Conservation (phyloP, 345 rosid genomes). For the Eucalyptus polyanthemos region DNA sequence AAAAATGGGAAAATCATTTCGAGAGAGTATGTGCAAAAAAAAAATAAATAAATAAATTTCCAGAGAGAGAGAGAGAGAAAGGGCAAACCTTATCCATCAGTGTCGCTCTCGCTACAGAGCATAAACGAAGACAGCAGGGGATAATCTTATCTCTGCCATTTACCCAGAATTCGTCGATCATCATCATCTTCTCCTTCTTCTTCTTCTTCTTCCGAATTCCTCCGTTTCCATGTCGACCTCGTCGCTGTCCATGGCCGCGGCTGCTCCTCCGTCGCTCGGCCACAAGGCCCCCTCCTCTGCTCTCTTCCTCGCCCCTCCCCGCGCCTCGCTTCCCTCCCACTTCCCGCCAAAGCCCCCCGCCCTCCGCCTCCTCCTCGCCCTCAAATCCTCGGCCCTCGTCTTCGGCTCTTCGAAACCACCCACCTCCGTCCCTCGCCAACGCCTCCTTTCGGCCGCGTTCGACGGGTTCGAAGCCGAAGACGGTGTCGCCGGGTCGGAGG, state of each 20-base stretch:
- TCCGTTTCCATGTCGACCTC: constrained; percentile 15
- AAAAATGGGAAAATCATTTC: too few species aligned
- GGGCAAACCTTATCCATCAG: background rate
- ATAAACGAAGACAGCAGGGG: background rate
- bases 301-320: background rate
- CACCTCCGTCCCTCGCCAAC: constrained; percentile 1
- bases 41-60: too few species aligned
- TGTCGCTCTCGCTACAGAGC: background rate
- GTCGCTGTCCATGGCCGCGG: constrained; percentile 10
- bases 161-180: background rate
- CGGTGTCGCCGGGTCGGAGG: constrained; percentile 3
- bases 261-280: constrained; percentile 6
- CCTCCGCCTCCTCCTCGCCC: constrained; percentile 13
- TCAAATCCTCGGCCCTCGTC: constrained; percentile 8
- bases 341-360: constrained; percentile 23
- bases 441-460: constrained; percentile 16
- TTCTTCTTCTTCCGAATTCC: background rate
- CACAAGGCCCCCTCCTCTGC: constrained; percentile 9
- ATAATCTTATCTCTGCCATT: background rate
- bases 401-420: background rate
- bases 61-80: background rate
- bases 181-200: background rate
- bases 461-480: constrained; percentile 13
- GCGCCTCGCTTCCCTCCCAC: background rate
- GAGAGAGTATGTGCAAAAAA: too few species aligned